A percentile compares a stretch with the other conserved stretches of the same genome.
Evolutionary conservation across 2,329 filamentous ascomycete genomes (phyloP).

Genomic region (Ilyonectria mors-panacis): DNA sequence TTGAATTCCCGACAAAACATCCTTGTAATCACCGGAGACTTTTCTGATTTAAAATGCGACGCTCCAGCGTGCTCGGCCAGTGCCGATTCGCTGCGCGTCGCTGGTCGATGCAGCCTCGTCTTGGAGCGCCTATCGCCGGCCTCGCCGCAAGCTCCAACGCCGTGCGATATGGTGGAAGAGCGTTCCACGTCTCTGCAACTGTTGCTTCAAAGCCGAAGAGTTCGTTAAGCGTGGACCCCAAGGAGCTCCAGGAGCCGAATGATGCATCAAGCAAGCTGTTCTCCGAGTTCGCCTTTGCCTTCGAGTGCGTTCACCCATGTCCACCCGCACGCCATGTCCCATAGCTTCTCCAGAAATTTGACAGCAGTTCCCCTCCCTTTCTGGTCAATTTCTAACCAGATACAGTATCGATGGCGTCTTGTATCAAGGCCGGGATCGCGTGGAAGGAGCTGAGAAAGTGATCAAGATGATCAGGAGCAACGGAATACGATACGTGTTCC

Average conservation of each 20-base stretch:
- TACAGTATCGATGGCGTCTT: constrained; percentile 91
- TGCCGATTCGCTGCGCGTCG: constrained; percentile 46
- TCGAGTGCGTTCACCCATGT: constrained; percentile 49
- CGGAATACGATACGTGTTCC: constrained; percentile 89
- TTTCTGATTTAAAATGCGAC: constrained; percentile 38
- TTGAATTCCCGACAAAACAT: constrained; percentile 3
- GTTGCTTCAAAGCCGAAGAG: constrained; percentile 41
- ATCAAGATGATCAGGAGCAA: constrained; percentile 81
- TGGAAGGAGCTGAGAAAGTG: constrained; percentile 83
- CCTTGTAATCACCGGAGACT: constrained; percentile 2
- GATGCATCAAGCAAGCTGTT: constrained; percentile 44
- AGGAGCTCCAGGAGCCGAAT: constrained; percentile 40
- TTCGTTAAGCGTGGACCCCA: constrained; percentile 40
- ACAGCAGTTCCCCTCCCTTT: background rate
- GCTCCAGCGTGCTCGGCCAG: constrained; percentile 44
- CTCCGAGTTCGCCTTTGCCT: constrained; percentile 56
- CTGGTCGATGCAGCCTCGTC: constrained; percentile 37
- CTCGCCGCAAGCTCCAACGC: constrained; percentile 22
- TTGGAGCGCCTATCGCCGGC: constrained; percentile 31
- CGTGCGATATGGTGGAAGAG: constrained; percentile 16
- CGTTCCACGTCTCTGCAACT: constrained; percentile 34
- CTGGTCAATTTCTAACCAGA: constrained; percentile 21
- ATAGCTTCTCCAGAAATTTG: background rate
- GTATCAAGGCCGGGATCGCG: constrained; percentile 82
- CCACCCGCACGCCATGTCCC: background rate